Percentiles rank a stretch among this genome's conserved stretches.
Conservation (phyloP, 208 protist genomes). For the Wallacemonas sp. region DNA sequence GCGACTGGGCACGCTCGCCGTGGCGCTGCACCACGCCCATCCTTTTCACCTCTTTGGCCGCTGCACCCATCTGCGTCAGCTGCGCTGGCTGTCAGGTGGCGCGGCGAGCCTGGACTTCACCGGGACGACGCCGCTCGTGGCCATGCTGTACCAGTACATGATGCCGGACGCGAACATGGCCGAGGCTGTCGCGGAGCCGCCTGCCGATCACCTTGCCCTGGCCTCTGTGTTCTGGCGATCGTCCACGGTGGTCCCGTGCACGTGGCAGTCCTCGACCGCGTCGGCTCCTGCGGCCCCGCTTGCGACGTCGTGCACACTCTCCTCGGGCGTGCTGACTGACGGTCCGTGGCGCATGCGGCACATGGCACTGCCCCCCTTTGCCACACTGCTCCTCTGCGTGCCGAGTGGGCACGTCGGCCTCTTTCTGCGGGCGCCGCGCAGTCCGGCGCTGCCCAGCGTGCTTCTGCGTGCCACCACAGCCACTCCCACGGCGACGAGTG, state of each 20-base stretch:
- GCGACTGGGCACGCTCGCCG: not conserved
- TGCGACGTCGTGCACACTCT: not conserved
- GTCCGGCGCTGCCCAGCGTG: not conserved
- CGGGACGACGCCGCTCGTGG: slow-evolving; percentile 38
- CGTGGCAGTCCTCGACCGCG: not conserved
- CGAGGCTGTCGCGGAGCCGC: not conserved
- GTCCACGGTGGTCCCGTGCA: not conserved
- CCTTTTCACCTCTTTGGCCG: slow-evolving; percentile 4
- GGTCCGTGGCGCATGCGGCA: slow-evolving; percentile 12
- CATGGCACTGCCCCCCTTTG: not conserved
- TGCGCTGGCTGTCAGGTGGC: slow-evolving; percentile 44
- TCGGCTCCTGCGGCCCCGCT: not conserved
- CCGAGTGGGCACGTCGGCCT: not conserved
- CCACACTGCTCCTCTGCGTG: not conserved
- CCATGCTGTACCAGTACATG: slow-evolving; percentile 30
- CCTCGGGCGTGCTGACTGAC: not conserved
- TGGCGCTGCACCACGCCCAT: slow-evolving; percentile 14
- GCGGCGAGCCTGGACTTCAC: slow-evolving; percentile 29
- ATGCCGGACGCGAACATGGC: not conserved
- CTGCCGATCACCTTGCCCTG: not conserved
- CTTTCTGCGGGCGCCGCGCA: not conserved
- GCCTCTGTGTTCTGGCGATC: not conserved
- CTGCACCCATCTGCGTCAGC: slow-evolving; percentile 19
- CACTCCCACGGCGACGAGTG: not conserved
- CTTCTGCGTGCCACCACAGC: not conserved